These are phyloP conservation scores for Flaveria linearis DNA, from an alignment of 129 eudicot species.

Conservation along the genomic window DNA sequence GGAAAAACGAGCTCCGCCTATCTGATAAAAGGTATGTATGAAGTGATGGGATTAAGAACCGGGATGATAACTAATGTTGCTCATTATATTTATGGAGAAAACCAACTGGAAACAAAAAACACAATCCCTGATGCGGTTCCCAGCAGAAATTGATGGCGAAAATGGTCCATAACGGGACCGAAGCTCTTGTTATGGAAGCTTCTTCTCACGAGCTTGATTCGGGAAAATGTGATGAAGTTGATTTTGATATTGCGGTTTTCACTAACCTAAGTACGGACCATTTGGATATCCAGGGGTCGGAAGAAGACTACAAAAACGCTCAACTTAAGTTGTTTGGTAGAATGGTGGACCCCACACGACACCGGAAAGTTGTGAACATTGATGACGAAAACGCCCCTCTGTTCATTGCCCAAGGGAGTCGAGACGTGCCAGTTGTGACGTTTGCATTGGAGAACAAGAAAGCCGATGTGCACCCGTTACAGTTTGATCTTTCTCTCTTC, in stretches of 20 bases:
- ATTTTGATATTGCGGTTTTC: conserved; percentile 89
- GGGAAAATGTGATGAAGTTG: conserved; percentile 86
- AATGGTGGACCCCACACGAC: conserved; percentile 93
- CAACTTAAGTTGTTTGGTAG: conserved; percentile 64
- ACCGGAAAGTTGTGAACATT: conserved; percentile 85
- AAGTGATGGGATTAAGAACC: conserved; percentile 94
- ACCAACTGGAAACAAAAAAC: conserved; percentile 61
- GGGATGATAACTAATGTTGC: conserved; percentile 88
- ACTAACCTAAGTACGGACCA: conserved; percentile 66
- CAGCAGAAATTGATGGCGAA: conserved; percentile 89
- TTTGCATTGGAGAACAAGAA: conserved; percentile 81
- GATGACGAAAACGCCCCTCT: conserved; percentile 83
- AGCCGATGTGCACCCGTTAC: conserved; percentile 88
- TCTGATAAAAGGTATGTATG: conserved; percentile 79
- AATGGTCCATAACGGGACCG: conserved; percentile 94
- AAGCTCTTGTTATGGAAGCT: conserved; percentile 91
- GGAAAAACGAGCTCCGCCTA: conserved; percentile 81
- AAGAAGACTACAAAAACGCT: conserved; percentile 68
- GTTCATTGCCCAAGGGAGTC: conserved; percentile 78
- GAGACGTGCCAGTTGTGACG: conserved; percentile 87
- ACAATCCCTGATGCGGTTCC: conserved; percentile 64
- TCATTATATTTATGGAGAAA: conserved; percentile 75
- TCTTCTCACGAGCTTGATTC: conserved; percentile 66
- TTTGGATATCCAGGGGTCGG: conserved; percentile 57
- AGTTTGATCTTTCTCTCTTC: conserved; percentile 84